Base-by-base conservation (phyloP, 2,329 filamentous ascomycete species). In the Hypoxylon sp. region DNA sequence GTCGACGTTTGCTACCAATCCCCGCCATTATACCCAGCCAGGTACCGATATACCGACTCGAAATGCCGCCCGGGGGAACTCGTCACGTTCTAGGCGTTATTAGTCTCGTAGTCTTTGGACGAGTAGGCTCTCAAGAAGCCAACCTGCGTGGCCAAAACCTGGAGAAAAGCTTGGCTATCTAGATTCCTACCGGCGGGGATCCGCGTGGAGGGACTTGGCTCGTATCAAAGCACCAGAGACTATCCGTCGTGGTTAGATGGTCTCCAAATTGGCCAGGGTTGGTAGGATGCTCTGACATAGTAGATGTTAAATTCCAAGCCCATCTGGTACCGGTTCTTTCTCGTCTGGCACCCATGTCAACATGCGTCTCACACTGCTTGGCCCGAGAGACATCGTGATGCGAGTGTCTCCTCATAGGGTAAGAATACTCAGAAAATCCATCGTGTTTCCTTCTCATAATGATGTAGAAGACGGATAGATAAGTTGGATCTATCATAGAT, bases 1-100 rank as follows among this genome's bases (percentile, higher is more conserved):
- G 17, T 40, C n/a, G 33, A 24, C 17, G 60, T 63, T 63, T 63
- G 60, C 60, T 63, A 57, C 48, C 48, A 18, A 18, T 45, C 26
- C 49, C 40, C 27, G 27, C 38, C 47, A 9, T 23, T 21, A 26
- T 9, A n/a, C n/a, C n/a, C n/a, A n/a, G n/a, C n/a, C 1, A 13
- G 13, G 21, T 27, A 37, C 27, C 35, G 27, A 37, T 21, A 17
- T 27, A 17, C 24, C 27, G 47, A 42, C 23, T 31, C 35, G 27
- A 35, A 29, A 29, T 49, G 27, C 31, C 26, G 18, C 15, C 31
- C 31, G n/a, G n/a, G 15, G 15, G n/a, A 35, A 35, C 10, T 35
- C 31, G 10, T 8, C 8, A 8, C 5, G 31, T 35, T 35, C 15
- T 8, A 7, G n/a, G 21, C 29, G 27, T 2, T 17, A 9, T 15